Base-by-base conservation (phyloP, 2,329 filamentous ascomycete genomes). In the Fusarium robinianum region DNA sequence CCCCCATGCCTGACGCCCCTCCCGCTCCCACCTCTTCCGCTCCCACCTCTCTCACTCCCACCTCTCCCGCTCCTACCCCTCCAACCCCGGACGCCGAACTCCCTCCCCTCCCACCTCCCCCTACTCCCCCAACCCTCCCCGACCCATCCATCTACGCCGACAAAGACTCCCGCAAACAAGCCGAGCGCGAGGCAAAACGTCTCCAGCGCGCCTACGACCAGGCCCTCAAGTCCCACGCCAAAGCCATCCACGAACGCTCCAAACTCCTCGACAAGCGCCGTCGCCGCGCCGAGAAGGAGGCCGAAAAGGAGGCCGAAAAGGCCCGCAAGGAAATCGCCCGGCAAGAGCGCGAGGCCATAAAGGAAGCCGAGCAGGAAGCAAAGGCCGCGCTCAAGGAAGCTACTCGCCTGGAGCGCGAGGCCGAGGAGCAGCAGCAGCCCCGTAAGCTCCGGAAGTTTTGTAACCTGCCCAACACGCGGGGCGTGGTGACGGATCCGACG, bases 381-480 rank as follows among this genome's bases (percentile, higher is more conserved):
- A 63, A 63, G 42, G 47, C 50, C 39, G 51, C 31, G 14, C 51
- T 49, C 29, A 40, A 57, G 50, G 55, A 58, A 48, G 42, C 46
- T 8, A 46, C 60, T 42, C 46, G 40, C 8, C 18, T 49, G 21
- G 36, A 43, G 14, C 37, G 33, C 18, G 57, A 63, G 15, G 57
- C 47, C 12, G 34, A 49, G 17, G 57, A 63, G 41, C 48, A 57
- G 19, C 55, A 53, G 23, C 43, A 40, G 8, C 61, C 65, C 10
- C 70, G 67, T 57, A 85, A 84, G 57, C 76, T 86, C 36, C 79
- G 81, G 46, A 92, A 88, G 61, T 96, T 96, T 66, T 94, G 90
- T 69, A 82, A 84, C 57, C 69, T 92, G 3, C 89, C 87, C 0
- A 68, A 73, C 14, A 74, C 73, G 43, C 70, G 66, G 8, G 64